Evolutionary conservation across 208 protist genomes (phyloP), one percentile per base, ranked within the genome.

Genomic region (Zelonia costaricensis): DNA sequence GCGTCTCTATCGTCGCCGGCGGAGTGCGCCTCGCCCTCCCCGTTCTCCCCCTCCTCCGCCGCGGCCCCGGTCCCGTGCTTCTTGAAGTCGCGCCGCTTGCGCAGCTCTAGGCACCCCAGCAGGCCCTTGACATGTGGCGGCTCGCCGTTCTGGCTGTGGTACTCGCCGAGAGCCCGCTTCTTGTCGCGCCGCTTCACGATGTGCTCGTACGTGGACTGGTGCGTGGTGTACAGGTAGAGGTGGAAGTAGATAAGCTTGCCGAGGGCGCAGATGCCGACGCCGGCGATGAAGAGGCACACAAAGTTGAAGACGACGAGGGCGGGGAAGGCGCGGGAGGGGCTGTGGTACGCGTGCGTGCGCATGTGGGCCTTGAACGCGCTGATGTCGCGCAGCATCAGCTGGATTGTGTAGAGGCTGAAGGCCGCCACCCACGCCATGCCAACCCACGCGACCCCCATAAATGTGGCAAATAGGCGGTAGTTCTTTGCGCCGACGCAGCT

Each of bases 401-500:
- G 33, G 28, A 94, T 76, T 0, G 78, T 76, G 62, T 89, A 92
- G 20, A 90, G 40, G n/a, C 82, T 84, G 22, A 86, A 64, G 2
- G 74, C 76, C 0, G 79, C 58, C n/a, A 88, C 49, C 72, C 82
- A 88, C 15, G 59, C 71, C 64, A 94, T 83, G 10, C 76, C 73
- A 20, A 78, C 35, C 74, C 77, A 93, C n/a, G 82, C 74, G 8
- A 69, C 56, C 9, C 6, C 33, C 69, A 95, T 92, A 52, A 97
- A 95, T 12, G 57, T 61, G 22, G 67, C 74, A 56, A 97, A 97
- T 31, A 82, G 59, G 0, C 44, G 33, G 60, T 97, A 97, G 57
- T 97, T 97, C 35, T 72, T 79, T 4, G 22, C 57, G 3, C 92
- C 92, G 1, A 97, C 80, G 52, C 91, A 95, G 46, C 78, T 88